Base-by-base conservation (phyloP, 495 filamentous ascomycete species). In the Durotheca rogersii region DNA sequence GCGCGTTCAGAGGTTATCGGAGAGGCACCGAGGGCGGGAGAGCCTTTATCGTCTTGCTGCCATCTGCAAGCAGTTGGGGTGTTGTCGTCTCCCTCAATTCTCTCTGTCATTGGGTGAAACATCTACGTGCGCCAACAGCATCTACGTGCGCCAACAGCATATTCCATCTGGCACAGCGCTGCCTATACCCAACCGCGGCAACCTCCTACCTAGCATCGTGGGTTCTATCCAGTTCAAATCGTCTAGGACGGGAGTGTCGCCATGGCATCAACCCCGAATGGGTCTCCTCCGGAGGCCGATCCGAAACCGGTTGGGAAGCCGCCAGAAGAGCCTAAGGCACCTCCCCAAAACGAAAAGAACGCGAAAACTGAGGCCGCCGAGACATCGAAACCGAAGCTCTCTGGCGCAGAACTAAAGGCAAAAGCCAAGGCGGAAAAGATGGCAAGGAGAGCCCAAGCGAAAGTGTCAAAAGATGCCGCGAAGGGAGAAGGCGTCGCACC, bases 381-480 rank as follows among this genome's bases (percentile, higher is more conserved):
- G 16, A 16, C 51, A 7, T 35, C 64, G 40, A 68, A 88, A 46
- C 73, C 64, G 37, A 68, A 88, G 47, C 73, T 81, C 41, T 81
- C 82, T 1, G 73, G 75, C 7, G 84, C 82, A 5, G 85, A 90
- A 61, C 58, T 89, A 60, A 93, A 92, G 62, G 86, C 86, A 41
- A 78, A 80, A 66, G 81, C 82, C 40, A 89, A 92, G 64, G 87
- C 82, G 7, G 87, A 93, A 56, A 91, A 90, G 64, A 79, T 80
- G 39, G 86, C 86, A 21, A 76, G 84, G 47, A 78, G 90, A 61
- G 86, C 81, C 15, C 76, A 83, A 61, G 78, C 66, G 62, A 79
- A 82, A 70, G 71, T 71, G 55, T 60, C 77, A 67, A 57, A 71
- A 64, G 64, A 69, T 41, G 46, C 57, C 7, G 49, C 50, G 7